Evolutionary conservation across 768 basidiomycete genomes (phyloP), one percentile per base, ranked within the genome.

Genomic region (Trametes meyenii): DNA sequence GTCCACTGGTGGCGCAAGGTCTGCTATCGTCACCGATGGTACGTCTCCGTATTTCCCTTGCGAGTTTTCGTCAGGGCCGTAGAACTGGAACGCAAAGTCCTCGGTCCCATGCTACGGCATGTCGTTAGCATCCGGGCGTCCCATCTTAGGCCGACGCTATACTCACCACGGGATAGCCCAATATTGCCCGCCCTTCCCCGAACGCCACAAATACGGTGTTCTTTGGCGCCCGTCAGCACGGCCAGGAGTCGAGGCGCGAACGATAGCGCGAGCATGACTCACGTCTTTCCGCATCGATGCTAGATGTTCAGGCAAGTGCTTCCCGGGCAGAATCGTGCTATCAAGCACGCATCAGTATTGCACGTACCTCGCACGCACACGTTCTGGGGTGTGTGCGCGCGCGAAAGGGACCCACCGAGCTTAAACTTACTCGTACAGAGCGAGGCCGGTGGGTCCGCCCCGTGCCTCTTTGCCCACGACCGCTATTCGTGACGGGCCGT

Each of bases 361-460:
- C 45, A 19, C 6, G 23, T 38, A 17, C 14, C 12, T 6, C 24
- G 13, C 16, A 29, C 29, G 6, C 26, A 19, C 53, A 55, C 53
- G 51, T 53, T 53, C 54, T n/a, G 43, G 54, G 42, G 43, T 35
- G 54, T 29, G 33, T 40, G 54, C 26, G 43, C 46, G 19, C 10
- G 3, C 3, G 19, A 19, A 26, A 24, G 36, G 39, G n/a, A n/a
- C n/a, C n/a, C n/a, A n/a, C n/a, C 23, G 55, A 40, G 44, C 29
- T 10, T 55, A 14, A 44, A 66, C 73, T 55, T 52, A 75, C 74
- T 70, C 66, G 61, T 72, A 70, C 60, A 73, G 50, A 43, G 63
- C 67, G 50, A 69, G 23, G 23, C 72, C 71, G 5, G 64, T 68
- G 11, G 62, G 60, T 7, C 40, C 58, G 21, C 57, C 59, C n/a